A percentile compares a stretch with the other conserved stretches of the same genome.
These are phyloP conservation scores for Fusarium tricinctum DNA, from an alignment of 2,329 filamentous ascomycete species.

Conservation along the genomic window DNA sequence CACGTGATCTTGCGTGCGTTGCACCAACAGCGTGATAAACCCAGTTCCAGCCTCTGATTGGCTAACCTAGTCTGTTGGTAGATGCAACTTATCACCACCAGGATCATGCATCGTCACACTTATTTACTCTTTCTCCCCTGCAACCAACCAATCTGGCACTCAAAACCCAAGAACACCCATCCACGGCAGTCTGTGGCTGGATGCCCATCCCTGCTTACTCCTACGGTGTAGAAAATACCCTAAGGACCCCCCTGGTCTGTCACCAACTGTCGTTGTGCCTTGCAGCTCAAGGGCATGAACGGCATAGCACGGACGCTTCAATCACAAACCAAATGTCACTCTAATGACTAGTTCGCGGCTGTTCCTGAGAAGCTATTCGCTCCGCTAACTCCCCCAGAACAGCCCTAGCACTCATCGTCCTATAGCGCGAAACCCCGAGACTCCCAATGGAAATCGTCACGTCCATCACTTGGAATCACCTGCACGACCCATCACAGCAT, in stretches of 20 bases:
- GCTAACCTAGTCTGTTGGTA: conserved; percentile 18
- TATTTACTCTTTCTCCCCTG: background rate
- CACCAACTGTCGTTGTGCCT: conserved; percentile 39
- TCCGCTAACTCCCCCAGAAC: conserved; percentile 15
- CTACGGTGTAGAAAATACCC: conserved; percentile 22
- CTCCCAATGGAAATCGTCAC: conserved; percentile 47
- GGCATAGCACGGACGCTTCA: conserved; percentile 20
- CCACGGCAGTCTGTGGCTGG: conserved; percentile 38
- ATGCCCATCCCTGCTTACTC: conserved; percentile 24
- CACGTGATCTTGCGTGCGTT: conserved; percentile 38
- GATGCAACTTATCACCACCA: conserved; percentile 36
- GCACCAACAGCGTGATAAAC: conserved; percentile 22
- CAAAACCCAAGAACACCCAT: conserved; percentile 28
- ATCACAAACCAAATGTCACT: conserved; percentile 28
- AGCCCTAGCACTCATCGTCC: conserved; percentile 22
- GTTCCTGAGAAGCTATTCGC: conserved; percentile 36
- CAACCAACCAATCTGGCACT: conserved; percentile 41
- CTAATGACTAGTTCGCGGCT: conserved; percentile 35
- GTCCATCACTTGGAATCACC: conserved; percentile 44
- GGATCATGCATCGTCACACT: conserved; percentile 44
- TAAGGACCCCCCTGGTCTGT: conserved; percentile 20
- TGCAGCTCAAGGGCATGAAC: conserved; percentile 34
- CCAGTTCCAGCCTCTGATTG: conserved; percentile 27
- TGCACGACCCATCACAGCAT: conserved; percentile 47
- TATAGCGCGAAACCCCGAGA: conserved; percentile 41